Conservation (phyloP, 306 rosid species). For the Ziziphus jujuba region DNA sequence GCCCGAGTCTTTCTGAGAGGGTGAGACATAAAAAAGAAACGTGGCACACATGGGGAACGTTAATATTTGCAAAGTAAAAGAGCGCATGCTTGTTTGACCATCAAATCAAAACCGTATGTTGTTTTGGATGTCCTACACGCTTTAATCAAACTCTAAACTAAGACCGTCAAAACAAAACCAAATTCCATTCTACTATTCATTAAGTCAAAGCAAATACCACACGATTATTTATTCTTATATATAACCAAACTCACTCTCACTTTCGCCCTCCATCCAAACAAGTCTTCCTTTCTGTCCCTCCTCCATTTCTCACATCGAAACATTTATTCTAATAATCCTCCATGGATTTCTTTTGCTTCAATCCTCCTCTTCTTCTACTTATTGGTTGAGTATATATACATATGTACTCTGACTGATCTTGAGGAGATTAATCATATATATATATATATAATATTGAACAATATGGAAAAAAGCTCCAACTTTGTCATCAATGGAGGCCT, state of each 20-base stretch:
- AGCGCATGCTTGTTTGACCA: conserved; percentile 10
- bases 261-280: background rate
- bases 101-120: conserved; percentile 9
- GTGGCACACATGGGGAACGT: conserved; percentile 18
- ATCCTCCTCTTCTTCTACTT: background rate
- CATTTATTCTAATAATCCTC: background rate
- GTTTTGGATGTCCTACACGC: background rate
- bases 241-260: too few species aligned
- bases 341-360: conserved; percentile 8
- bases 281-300: background rate
- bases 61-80: background rate
- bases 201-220: too few species aligned
- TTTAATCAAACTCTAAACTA: too few species aligned
- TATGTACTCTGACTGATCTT: too few species aligned
- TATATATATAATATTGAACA: background rate
- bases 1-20: too few species aligned
- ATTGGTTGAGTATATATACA: too few species aligned
- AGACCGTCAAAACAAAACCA: conserved; percentile 8
- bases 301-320: background rate
- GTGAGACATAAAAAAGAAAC: background rate
- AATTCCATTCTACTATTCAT: too few species aligned
- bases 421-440: background rate
- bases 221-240: too few species aligned
- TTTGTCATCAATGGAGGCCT: conserved; percentile 24
- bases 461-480: conserved; percentile 23